Base-by-base conservation (phyloP, 106 monocot genomes). In the Dendrobium catenatum region DNA sequence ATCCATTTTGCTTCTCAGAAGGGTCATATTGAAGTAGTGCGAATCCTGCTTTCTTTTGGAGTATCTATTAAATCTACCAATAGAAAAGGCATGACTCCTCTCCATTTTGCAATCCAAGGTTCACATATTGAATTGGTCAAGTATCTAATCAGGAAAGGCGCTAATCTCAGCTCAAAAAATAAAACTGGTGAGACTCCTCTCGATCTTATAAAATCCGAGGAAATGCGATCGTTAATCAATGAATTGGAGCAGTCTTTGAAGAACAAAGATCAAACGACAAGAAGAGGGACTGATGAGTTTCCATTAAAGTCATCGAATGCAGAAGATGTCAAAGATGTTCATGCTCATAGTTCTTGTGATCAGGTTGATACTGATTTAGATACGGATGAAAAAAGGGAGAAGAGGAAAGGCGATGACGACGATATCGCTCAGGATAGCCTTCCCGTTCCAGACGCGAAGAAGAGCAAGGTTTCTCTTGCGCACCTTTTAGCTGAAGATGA, bases 1-100 rank as follows among this genome's bases (percentile, higher is more conserved):
- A 93, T 98, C 66, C 98, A 98, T 87, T 98, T 98, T 80, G 95
- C 95, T 78, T 85, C 87, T 42, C 98, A 98, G 82, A 98, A 98
- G 79, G 98, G 98, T 68, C 95, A 98, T 78, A 54, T 86, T 0
- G 91, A 95, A 68, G 84, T 91, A 44, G 87, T 91, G 20, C 88
- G 95, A 6, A 56, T 80, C 29, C 88, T 98, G 5, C 56, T 93
- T 20, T 75, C 86, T 24, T 77, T 83, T 9, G 98, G 98, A 8
- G 95, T 81, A 44, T 93, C 95, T 20, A 85, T 90, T 19, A 93
- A 93, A 85, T 84, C 93, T 64, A 42, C 85, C 49, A 98, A 88
- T 79, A 80, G 98, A 76, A 98, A 98, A 83, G 93, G 98, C 42
- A 55, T 93, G 75, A 98, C 95, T 29, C 89, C 95, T 75, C 85